Evolutionary conservation across 352 stramenopile genomes (phyloP), one percentile per base, ranked within the genome.

Genomic region (Globisporangium rhizosaccharum): DNA sequence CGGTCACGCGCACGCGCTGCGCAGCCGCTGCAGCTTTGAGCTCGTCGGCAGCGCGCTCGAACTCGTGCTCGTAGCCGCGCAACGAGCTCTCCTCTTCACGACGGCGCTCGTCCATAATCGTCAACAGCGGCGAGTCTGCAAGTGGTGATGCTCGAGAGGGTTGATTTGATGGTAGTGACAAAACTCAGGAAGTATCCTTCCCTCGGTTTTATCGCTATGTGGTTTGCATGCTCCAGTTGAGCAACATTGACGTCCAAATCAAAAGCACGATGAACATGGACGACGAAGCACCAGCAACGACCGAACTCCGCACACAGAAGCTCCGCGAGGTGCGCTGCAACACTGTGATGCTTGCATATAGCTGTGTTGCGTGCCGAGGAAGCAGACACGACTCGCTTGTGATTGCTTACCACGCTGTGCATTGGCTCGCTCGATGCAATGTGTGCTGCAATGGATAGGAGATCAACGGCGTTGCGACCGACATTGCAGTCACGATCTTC

Each of bases 401-500:
- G 33, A 37, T 18, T 51, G 20, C 25, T 28, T 10, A 46, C 51
- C 23, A 12, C 33, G 5, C 33, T 39, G 33, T 20, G 33, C n/a
- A 23, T 18, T 37, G 18, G 20, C 8, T 15, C 28, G 11, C 30
- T 26, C 23, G 20, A 15, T 33, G 42, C 42, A 23, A 48, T 45
- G 17, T 11, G n/a, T 17, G 36, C 17, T 15, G 18, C 8, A 8
- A 18, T n/a, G 50, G 28, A 51, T 53, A 94, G 85, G 75, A 76
- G 9, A 90, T 94, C 59, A 88, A 92, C 62, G 81, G 79, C 33
- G 54, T 88, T 5, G 59, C 67, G 44, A 94, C 85, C 7, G 76
- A 91, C 44, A 57, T 94, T 30, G 79, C 77, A 33, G 68, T 94
- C 42, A 87, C 81, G 25, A 81, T 92, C 56, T 94, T 94, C 52